Base-by-base conservation (phyloP, 2,329 filamentous ascomycete genomes). In the Lachnellula subtilissima region DNA sequence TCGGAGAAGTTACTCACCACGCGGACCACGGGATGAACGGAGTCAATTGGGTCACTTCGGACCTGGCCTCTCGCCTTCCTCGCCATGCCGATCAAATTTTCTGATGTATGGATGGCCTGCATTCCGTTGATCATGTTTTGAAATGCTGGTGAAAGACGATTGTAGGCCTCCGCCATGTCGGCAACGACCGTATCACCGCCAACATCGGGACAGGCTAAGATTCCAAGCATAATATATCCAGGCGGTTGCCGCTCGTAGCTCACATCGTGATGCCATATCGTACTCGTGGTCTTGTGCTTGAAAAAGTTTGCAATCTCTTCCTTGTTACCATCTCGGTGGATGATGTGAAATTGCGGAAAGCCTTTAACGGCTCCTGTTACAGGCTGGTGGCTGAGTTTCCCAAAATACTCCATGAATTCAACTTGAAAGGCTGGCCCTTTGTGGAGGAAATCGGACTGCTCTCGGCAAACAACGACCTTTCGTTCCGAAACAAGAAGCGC, bases 141-240 rank as follows among this genome's bases (percentile, higher is more conserved):
- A 54, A 72, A 70, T 7, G 61, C 60, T 37, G 70, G 69, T 8
- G 68, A 70, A 42, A 72, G 68, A 25, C 70, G 69, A 25, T 68
- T 67, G 57, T 90, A 90, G 0, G 86, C 86, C 2, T 80, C 75
- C 65, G 88, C 88, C 1, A 86, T 85, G 59, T 80, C 84, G 0
- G 86, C 84, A 83, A 87, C 88, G 0, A 89, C 78, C 0, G 87
- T 89, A 68, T 90, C 87, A 12, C 87, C 87, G 2, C 87, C 87
- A 8, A 78, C 75, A 32, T 79, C 76, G 2, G 78, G 78, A 6
- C 76, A 76, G 51, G 78, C 73, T 23, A 79, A 60, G 2, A 79
- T 71, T 4, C 76, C 76, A 28, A 80, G 75, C 70, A 87, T 85
- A 0, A 85, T 86, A 52, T 88, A 82, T 23, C 85, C 86, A 0